These are phyloP conservation scores for Termitomyces bulborhizus DNA, from an alignment of 768 basidiomycete species.

Conservation along the genomic window DNA sequence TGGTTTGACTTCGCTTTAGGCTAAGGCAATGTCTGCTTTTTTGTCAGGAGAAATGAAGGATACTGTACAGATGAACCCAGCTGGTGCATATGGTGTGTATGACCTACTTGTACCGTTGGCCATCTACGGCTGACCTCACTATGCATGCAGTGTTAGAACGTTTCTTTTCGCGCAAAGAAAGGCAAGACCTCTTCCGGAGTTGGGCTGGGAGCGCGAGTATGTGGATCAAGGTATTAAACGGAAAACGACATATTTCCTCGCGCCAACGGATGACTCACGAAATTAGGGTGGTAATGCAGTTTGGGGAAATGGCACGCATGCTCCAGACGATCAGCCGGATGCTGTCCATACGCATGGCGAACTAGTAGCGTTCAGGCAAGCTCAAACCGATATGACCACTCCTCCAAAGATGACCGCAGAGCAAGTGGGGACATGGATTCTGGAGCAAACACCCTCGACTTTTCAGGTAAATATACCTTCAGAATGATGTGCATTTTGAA, in stretches of 20 bases:
- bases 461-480: slow-evolving; percentile 56
- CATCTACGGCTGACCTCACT: neutral
- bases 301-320: slow-evolving; percentile 73
- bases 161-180: slow-evolving; percentile 88
- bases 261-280: neutral
- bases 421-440: slow-evolving; percentile 71
- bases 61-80: slow-evolving; percentile 80
- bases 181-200: slow-evolving; percentile 83
- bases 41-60: slow-evolving; percentile 95
- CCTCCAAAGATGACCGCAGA: slow-evolving; percentile 68
- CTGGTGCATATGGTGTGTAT: slow-evolving; percentile 62
- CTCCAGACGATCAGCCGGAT: slow-evolving; percentile 70
- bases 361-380: slow-evolving; percentile 71
- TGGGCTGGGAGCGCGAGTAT: slow-evolving; percentile 94
- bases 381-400: slow-evolving; percentile 16
- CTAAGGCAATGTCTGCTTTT: slow-evolving; percentile 94
- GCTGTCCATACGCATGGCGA: slow-evolving; percentile 66
- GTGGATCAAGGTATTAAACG: slow-evolving; percentile 79
- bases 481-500: neutral
- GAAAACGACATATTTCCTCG: neutral
- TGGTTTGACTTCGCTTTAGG: slow-evolving; percentile 28
- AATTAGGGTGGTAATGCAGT: slow-evolving; percentile 73
- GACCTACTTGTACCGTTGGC: neutral
- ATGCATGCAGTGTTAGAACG: slow-evolving; percentile 58
- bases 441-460: slow-evolving; percentile 73